Evolutionary conservation across 768 basidiomycete genomes (phyloP).

Genomic region (Boletellus ananiceps): DNA sequence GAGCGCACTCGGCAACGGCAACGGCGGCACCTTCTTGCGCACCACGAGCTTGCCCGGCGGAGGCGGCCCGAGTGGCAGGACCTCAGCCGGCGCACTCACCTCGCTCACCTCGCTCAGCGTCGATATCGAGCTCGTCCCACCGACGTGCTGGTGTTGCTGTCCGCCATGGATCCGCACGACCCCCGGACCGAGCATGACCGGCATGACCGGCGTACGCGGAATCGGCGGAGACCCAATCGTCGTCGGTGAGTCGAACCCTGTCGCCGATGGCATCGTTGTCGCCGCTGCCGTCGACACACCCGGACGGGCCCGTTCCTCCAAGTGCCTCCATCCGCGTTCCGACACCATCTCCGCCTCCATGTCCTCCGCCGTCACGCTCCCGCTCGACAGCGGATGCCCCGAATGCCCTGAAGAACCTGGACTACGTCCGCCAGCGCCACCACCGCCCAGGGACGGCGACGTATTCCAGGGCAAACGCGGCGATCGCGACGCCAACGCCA

Average conservation of each 20-base stretch:
- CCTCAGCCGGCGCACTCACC: background rate
- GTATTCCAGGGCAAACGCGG: constrained; percentile 31
- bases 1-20: constrained; percentile 1
- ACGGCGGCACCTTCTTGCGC: constrained; percentile 39
- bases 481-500: constrained; percentile 53
- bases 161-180: constrained; percentile 29
- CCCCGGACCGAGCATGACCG: constrained; percentile 8
- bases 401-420: background rate
- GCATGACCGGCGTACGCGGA: constrained; percentile 36
- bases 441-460: constrained; percentile 37
- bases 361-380: constrained; percentile 19
- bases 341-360: constrained; percentile 20
- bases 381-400: constrained; percentile 15
- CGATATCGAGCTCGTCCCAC: constrained; percentile 28
- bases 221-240: constrained; percentile 37
- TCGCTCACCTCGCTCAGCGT: constrained; percentile 27
- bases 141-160: constrained; percentile 7
- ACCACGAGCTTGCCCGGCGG: constrained; percentile 26
- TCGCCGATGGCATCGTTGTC: constrained; percentile 1
- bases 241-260: constrained; percentile 36
- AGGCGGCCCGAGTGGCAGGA: constrained; percentile 24
- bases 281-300: background rate
- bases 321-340: constrained; percentile 30
- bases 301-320: constrained; percentile 14
- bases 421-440: constrained; percentile 19